Base-by-base conservation (phyloP, 495 filamentous ascomycete species). In the Xylaria nigripes region DNA sequence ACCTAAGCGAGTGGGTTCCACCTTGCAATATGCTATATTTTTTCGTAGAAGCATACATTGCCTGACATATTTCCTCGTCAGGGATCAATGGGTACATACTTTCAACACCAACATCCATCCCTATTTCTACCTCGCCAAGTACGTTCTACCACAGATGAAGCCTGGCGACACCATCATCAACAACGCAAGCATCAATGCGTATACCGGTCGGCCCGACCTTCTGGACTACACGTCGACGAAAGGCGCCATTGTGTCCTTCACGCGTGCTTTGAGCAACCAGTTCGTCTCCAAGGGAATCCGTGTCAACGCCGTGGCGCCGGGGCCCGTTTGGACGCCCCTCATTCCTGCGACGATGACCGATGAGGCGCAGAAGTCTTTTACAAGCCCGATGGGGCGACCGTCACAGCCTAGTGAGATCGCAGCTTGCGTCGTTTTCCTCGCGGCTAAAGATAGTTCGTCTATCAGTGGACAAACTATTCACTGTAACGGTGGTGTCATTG, bases 171-270 rank as follows among this genome's bases (percentile, higher is more conserved):
- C 81, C 21, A 90, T 94, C 65, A 90, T 93, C 75, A 92, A 91
- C 68, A 89, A 86, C 68, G 83, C 86, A 43, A 76, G 70, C 54
- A 87, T 93, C 51, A 93, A 93, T 68, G 85, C 83, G 27, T 95
- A 92, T 72, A 81, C 89, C 55, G 87, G 87, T 29, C 85, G 86
- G 13, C 84, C 83, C 0, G 87, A 93, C 62, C 79, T 94, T 1
- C 78, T 94, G 24, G 89, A 95, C 70, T 93, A 95, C 71, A 90
- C 87, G 2, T 80, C 85, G 8, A 86, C 82, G 38, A 94, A 94
- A 65, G 89, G 89, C 47, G 87, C 88, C 50, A 87, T 93, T 55
- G 72, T 94, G 3, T 78, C 87, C 15, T 92, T 94, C 71, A 91
- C 87, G 0, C 83, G 87, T 13, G 87, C 77, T 12, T 72, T 95